A percentile compares a stretch with the other conserved stretches of the same genome.
Evolutionary conservation across 2,329 filamentous ascomycete genomes (phyloP).

Genomic region (Fusarium compactum): DNA sequence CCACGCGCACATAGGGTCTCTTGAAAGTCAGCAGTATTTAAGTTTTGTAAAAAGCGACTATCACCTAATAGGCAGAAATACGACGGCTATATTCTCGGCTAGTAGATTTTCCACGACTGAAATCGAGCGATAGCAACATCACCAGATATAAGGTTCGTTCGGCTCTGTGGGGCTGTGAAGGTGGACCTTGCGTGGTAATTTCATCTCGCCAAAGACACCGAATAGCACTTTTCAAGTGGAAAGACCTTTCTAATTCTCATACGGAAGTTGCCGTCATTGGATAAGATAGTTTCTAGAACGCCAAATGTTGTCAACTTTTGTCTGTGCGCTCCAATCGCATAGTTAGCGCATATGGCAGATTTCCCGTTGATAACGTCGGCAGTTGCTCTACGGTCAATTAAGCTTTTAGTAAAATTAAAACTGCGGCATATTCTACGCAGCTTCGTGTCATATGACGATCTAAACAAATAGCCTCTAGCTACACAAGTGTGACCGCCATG

Average conservation of each 20-base stretch:
- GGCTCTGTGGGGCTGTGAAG: background rate
- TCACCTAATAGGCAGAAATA: background rate
- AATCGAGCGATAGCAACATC: background rate
- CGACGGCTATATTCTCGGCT: too few relatives aligned
- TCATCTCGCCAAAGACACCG: background rate
- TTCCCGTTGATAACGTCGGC: background rate
- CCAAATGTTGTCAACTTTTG: too few relatives aligned
- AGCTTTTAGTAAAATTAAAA: background rate
- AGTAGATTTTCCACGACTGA: constrained; percentile 2
- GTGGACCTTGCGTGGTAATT: background rate
- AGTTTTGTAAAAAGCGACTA: too few relatives aligned
- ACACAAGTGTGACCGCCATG: background rate
- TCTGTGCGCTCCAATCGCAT: too few relatives aligned
- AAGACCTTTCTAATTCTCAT: background rate
- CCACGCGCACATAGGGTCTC: too few relatives aligned
- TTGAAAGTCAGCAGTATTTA: too few relatives aligned
- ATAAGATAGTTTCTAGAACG: too few relatives aligned
- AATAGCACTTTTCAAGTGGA: background rate
- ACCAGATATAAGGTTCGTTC: background rate
- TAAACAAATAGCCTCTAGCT: background rate
- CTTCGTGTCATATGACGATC: background rate
- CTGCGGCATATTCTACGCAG: background rate
- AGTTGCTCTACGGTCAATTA: background rate
- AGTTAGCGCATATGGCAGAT: too few relatives aligned
- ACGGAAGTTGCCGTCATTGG: too few relatives aligned